A percentile compares a stretch with the other conserved stretches of the same genome.
Evolutionary conservation across 176 grass and related monocot genomes (phyloP).

Genomic region (Avena insularis): DNA sequence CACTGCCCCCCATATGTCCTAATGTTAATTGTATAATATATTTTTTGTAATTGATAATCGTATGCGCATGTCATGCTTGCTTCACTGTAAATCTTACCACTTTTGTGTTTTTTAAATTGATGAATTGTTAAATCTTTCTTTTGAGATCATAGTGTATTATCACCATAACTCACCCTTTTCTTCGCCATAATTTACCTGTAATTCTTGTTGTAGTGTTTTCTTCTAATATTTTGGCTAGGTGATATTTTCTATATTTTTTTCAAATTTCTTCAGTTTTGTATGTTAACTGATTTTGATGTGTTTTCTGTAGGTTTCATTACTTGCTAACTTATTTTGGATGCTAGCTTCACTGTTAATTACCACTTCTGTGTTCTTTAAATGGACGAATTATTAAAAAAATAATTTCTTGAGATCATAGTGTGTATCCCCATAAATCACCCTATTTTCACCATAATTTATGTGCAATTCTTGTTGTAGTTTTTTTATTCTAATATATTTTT

Average conservation of each 20-base stretch:
- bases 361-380: too few relatives aligned
- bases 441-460: too few relatives aligned
- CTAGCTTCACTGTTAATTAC: too few relatives aligned
- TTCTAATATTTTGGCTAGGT: constrained; percentile 22
- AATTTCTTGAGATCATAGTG: too few relatives aligned
- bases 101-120: constrained; percentile 17
- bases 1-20: background rate
- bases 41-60: constrained; percentile 13
- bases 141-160: background rate
- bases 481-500: constrained; percentile 28
- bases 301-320: constrained; percentile 83
- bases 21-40: background rate
- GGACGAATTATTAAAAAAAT: too few relatives aligned
- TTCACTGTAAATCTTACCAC: background rate
- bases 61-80: background rate
- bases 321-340: constrained; percentile 8
- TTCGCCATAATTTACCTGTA: constrained; percentile 16
- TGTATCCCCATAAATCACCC: too few relatives aligned
- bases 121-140: background rate
- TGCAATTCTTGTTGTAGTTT: background rate
- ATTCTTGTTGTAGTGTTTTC: background rate
- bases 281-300: constrained; percentile 17
- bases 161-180: background rate
- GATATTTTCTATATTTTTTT: constrained; percentile 8
- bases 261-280: background rate